Evolutionary conservation across 371 early-diverging fungal genomes (phyloP).

Genomic region (Mycotypha africana): DNA sequence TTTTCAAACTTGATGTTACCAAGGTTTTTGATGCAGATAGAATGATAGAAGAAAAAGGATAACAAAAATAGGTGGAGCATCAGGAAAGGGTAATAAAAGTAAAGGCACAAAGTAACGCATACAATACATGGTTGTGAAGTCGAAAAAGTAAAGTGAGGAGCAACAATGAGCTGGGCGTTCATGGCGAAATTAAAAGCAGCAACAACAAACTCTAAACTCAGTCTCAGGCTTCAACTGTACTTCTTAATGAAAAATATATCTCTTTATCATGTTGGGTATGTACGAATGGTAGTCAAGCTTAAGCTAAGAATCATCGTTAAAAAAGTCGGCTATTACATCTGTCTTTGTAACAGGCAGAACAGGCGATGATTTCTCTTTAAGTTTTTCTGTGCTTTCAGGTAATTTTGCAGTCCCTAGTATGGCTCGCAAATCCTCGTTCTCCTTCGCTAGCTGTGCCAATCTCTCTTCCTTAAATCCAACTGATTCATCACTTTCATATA

Average conservation of each 20-base stretch:
- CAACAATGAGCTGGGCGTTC: neutral
- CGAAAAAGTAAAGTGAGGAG: neutral
- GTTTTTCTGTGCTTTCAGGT: neutral
- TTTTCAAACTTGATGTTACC: conserved; percentile 30
- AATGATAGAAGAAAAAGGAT: conserved; percentile 57
- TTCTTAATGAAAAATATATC: too few species aligned
- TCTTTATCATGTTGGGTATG: too few species aligned
- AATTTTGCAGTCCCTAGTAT: conserved; percentile 12
- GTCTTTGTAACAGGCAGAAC: conserved; percentile 2
- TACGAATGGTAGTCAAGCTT: too few species aligned
- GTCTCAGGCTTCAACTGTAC: too few species aligned
- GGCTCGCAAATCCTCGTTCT: conserved; percentile 25
- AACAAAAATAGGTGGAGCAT: conserved; percentile 63
- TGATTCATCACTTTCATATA: conserved; percentile 7
- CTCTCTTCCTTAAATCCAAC: conserved; percentile 13
- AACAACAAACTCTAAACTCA: too few species aligned
- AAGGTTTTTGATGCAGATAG: conserved; percentile 61
- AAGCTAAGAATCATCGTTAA: conserved; percentile 4
- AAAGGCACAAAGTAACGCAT: conserved; percentile 63
- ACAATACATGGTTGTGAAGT: conserved; percentile 39
- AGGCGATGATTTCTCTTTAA: conserved; percentile 4
- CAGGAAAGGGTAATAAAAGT: conserved; percentile 60
- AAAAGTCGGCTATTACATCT: conserved; percentile 13
- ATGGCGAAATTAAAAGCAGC: too few species aligned
- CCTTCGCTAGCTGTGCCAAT: conserved; percentile 22